Evolutionary conservation across 139 green algal species (phyloP), one percentile per base, ranked within the genome.

Genomic region (Coelastrella sp.): DNA sequence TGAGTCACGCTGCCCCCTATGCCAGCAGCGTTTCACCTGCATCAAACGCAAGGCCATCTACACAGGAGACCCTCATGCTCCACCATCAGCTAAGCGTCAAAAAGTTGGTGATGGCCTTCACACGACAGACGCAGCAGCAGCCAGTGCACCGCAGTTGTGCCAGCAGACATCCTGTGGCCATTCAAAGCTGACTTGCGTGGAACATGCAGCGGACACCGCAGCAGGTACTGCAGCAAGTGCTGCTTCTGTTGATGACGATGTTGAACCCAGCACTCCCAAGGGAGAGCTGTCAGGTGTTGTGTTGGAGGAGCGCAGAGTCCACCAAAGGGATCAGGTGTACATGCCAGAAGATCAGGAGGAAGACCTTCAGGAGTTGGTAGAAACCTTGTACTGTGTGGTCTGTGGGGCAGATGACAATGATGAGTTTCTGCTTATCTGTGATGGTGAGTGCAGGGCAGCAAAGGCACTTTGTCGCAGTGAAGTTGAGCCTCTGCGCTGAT

Each of bases 1-100:
- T 15, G 93, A 96, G 60, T 93, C 80, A n/a, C 43, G 45, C 0
- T 96, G 93, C 76, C 93, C 93, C 13, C 87, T 92, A 13, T 96
- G 93, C 88, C 94, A 95, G 60, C 57, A 89, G 51, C 88, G 91
- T 25, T 96, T 96, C 74, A 88, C 40, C 43, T 68, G 62, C 17
- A 93, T 96, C 41, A 79, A 38, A 3, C 82, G 88, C 23, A 95
- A 94, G 81, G 68, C 69, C 23, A 32, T 81, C 4, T 40, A 32
- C 11, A 50, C 40, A 5, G 48, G 48, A 9, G 5, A 68, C 34
- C 5, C 50, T 37, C 23, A 19, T 19, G 62, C 62, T 43, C 32
- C 27, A 27, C 73, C 8, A 21, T 59, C 59, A 5, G 57, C 5
- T 37, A 79, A 53, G 15, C 41, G 59, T 34, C n/a, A n/a, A n/a